Evolutionary conservation across 441 rosid species (phyloP).

Genomic region (Croton setiger): DNA sequence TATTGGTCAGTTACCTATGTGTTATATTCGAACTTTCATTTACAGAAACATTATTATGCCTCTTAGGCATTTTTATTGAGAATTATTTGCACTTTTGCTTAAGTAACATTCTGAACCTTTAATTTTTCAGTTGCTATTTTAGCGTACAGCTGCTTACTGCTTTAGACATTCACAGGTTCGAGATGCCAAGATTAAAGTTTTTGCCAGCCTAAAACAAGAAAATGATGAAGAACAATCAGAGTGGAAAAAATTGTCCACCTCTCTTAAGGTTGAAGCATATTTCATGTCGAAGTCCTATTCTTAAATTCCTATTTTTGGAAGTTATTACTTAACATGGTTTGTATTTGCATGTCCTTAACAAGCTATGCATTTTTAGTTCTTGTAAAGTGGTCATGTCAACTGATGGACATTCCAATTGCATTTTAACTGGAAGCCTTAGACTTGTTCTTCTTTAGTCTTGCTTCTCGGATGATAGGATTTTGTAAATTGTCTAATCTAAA

Average conservation of each 20-base stretch:
- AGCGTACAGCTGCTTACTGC: conserved; percentile 16
- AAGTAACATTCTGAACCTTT: background rate
- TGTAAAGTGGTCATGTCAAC: background rate
- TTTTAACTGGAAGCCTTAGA: background rate
- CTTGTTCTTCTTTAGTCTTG: background rate
- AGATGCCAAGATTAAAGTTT: conserved; percentile 73
- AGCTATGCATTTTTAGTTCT: background rate
- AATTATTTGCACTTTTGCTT: background rate
- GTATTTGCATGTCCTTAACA: background rate
- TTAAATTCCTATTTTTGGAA: background rate
- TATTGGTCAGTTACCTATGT: background rate
- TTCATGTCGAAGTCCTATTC: background rate
- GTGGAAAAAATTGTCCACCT: conserved; percentile 64
- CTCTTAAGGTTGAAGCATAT: conserved; percentile 56
- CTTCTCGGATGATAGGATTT: background rate
- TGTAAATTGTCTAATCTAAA: background rate
- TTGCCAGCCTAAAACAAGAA: conserved; percentile 71
- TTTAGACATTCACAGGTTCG: conserved; percentile 55
- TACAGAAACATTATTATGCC: background rate
- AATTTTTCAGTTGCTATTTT: conserved; percentile 19
- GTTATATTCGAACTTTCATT: too few species aligned
- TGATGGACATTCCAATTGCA: background rate
- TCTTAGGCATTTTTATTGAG: background rate
- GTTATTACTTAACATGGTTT: background rate
- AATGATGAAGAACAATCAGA: conserved; percentile 71